These are phyloP conservation scores for Aleurites moluccanus DNA, from an alignment of 441 rosid species.

Conservation along the genomic window DNA sequence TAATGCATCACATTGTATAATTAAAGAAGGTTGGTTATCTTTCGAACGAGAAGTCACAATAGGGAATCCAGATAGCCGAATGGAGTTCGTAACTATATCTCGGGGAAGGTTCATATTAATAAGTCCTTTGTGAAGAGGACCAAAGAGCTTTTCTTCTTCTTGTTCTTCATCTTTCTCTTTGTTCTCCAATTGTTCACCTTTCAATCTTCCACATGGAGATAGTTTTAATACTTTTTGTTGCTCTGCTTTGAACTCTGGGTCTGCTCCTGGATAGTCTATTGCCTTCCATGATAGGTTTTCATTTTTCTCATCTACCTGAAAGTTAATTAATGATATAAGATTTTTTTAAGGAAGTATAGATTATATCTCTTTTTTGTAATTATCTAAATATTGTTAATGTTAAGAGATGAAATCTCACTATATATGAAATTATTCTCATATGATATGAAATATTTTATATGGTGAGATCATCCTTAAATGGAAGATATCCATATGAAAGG, in stretches of 20 bases:
- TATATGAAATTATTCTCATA: too few relatives aligned
- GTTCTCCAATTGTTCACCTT: slow-evolving; percentile 2
- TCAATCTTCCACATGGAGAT: background rate
- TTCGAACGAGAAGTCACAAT: slow-evolving; percentile 27
- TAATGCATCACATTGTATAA: slow-evolving; percentile 66
- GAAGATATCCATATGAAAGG: too few relatives aligned
- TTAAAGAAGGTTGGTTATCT: slow-evolving; percentile 37
- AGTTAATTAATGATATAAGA: background rate
- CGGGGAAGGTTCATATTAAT: slow-evolving; percentile 46
- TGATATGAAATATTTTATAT: too few relatives aligned
- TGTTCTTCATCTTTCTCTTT: slow-evolving; percentile 1
- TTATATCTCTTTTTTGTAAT: too few relatives aligned
- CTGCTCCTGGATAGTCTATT: slow-evolving; percentile 68
- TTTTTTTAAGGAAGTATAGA: too few relatives aligned
- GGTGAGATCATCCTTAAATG: too few relatives aligned
- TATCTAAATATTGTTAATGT: too few relatives aligned
- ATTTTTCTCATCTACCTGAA: slow-evolving; percentile 57
- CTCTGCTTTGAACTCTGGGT: slow-evolving; percentile 35
- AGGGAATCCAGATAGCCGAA: slow-evolving; percentile 45
- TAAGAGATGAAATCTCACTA: too few relatives aligned
- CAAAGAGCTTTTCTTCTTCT: slow-evolving; percentile 37
- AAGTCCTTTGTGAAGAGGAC: slow-evolving; percentile 62
- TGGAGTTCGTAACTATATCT: slow-evolving; percentile 37
- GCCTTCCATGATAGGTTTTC: slow-evolving; percentile 69
- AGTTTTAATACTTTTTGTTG: slow-evolving; percentile 16